Percentiles rank a stretch among this genome's conserved stretches.
Evolutionary conservation across 148 eudicot species (phyloP).

Genomic region (Chenopodium album): DNA sequence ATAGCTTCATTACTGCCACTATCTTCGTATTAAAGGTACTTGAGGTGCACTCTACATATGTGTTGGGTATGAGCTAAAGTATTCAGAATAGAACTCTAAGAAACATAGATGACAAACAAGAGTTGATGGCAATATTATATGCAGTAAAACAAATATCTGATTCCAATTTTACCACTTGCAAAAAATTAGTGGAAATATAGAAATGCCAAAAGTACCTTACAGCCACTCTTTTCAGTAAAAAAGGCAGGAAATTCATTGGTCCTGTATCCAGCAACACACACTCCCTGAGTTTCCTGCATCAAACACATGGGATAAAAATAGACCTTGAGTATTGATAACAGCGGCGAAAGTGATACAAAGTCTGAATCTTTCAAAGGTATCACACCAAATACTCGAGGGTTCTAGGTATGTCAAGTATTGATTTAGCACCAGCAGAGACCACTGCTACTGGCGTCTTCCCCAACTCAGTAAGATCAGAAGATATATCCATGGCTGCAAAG

Average conservation of each 20-base stretch:
- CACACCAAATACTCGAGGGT: slow-evolving; percentile 93
- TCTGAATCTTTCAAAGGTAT: slow-evolving; percentile 2
- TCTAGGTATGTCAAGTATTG: slow-evolving; percentile 94
- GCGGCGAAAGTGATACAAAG: not conserved
- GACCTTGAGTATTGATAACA: not conserved
- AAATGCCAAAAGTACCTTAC: slow-evolving; percentile 52
- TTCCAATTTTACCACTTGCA: not conserved
- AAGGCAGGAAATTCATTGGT: slow-evolving; percentile 95
- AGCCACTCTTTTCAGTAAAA: slow-evolving; percentile 85
- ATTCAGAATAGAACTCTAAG: not conserved
- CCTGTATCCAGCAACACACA: slow-evolving; percentile 87
- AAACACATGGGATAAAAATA: slow-evolving; percentile 19
- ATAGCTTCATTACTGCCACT: no score
- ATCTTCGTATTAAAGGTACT: no score
- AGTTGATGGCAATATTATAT: not conserved
- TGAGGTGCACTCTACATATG: no score
- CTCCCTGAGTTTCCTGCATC: slow-evolving; percentile 93
- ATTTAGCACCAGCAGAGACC: slow-evolving; percentile 91
- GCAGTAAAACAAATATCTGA: not conserved
- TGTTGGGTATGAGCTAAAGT: no score
- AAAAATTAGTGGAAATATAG: not conserved
- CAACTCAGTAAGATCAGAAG: slow-evolving; percentile 95
- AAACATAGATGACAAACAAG: not conserved
- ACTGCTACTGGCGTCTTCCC: slow-evolving; percentile 90
- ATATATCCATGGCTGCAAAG: slow-evolving; percentile 87